A percentile compares a stretch with the other conserved stretches of the same genome.
Conservation (phyloP, 2,329 filamentous ascomycete genomes). For the Colletotrichum magnum region DNA sequence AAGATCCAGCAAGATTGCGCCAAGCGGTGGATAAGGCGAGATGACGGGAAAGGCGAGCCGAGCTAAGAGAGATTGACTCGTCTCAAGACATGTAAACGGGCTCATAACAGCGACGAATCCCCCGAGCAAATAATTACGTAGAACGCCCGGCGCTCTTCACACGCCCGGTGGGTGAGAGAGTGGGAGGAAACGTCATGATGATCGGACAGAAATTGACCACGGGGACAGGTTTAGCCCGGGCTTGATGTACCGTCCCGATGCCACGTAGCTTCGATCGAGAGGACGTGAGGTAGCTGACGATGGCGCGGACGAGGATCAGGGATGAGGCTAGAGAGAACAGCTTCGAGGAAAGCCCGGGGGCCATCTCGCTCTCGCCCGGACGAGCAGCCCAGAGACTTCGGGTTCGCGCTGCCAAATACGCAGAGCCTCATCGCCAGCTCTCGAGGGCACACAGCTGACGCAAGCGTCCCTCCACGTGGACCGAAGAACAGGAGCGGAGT, state of each 20-base stretch:
- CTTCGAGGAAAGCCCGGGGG: background rate
- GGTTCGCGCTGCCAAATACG: background rate
- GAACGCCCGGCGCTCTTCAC: background rate
- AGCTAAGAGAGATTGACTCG: background rate
- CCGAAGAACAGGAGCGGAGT: background rate
- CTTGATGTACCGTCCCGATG: background rate
- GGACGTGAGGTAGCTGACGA: background rate
- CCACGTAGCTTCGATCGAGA: conserved; percentile 12
- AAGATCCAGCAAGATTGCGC: background rate
- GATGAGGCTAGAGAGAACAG: background rate
- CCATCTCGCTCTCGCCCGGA: background rate
- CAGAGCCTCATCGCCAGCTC: background rate
- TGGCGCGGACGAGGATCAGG: conserved; percentile 20
- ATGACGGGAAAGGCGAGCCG: background rate
- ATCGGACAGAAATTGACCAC: conserved; percentile 7
- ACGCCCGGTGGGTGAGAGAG: background rate
- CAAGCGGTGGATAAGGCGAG: too few species aligned
- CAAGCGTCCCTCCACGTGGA: background rate
- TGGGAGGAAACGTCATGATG: conserved; percentile 10
- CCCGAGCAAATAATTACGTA: background rate
- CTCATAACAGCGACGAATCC: background rate
- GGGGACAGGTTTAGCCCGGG: background rate
- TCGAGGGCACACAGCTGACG: background rate
- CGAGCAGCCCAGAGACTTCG: background rate
- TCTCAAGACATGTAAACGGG: background rate